Evolutionary conservation across 306 rosid genomes (phyloP).

Genomic region (Vigna hirtella): DNA sequence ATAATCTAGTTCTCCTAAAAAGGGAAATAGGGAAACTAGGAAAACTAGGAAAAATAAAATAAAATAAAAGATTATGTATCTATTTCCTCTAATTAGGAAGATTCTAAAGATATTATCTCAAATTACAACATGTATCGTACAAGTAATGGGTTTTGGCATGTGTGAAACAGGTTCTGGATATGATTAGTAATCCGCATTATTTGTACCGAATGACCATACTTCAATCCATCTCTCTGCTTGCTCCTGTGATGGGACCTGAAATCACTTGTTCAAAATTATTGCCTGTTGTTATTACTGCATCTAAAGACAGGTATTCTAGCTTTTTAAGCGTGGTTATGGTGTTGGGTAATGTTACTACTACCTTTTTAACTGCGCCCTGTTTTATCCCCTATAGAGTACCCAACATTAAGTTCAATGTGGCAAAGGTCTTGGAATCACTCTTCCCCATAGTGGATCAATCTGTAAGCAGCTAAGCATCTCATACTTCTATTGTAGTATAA

Average conservation of each 20-base stretch:
- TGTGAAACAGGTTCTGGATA: conserved; percentile 68
- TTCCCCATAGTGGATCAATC: conserved; percentile 82
- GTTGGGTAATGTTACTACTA: conserved; percentile 19
- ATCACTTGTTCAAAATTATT: conserved; percentile 72
- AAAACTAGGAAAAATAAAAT: too few relatives aligned
- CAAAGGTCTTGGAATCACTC: conserved; percentile 78
- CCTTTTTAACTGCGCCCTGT: conserved; percentile 39
- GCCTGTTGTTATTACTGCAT: conserved; percentile 64
- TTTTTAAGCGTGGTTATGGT: not conserved
- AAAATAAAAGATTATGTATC: too few relatives aligned
- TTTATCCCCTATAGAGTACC: conserved; percentile 64
- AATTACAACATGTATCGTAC: not conserved
- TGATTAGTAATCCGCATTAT: conserved; percentile 75
- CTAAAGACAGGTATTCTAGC: conserved; percentile 72
- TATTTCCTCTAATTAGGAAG: too few relatives aligned
- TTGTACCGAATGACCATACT: conserved; percentile 85
- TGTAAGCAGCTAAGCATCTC: conserved; percentile 53
- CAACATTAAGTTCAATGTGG: conserved; percentile 83
- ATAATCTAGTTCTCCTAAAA: too few relatives aligned
- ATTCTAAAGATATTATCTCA: too few relatives aligned
- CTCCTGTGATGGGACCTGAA: conserved; percentile 86
- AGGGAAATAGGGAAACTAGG: too few relatives aligned
- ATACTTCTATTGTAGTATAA: not conserved
- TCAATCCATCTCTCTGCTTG: conserved; percentile 73
- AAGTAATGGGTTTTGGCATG: not conserved